Evolutionary conservation across 768 basidiomycete species (phyloP), one percentile per base, ranked within the genome.

Genomic region (Mrakia blollopis): DNA sequence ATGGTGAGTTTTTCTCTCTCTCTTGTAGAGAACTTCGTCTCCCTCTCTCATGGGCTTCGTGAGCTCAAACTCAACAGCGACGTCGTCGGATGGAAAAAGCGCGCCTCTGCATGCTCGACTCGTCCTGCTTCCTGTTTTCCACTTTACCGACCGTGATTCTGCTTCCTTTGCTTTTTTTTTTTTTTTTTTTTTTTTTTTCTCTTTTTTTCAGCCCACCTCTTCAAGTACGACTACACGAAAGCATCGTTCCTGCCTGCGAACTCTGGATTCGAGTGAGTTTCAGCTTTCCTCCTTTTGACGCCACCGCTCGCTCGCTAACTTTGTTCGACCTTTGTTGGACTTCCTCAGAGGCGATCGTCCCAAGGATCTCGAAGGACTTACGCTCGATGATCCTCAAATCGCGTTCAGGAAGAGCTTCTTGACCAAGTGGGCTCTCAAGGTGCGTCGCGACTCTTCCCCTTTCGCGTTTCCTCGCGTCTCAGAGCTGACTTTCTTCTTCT

Each of bases 221-320:
- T 73, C 61, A 61, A 73, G n/a, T 73, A 25, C n/a, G 37, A 60
- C 39, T 73, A 73, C 41, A 73, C 72, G 2, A 73, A 73, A n/a
- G 23, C 37, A 4, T 41, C 61, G 9, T 73, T 73, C 41, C 41
- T 73, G 25, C 72, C 72, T 13, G 37, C 39, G 2, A 73, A 73
- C 61, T 61, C 72, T 25, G 72, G 72, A 14, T 73, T 73, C 41
- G 72, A 73, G 72, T 73, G 39, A 35, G 72, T 68, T 23, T 37
- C 65, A 23, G 39, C 14, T 63, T n/a, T 41, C 25, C 28, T 30
- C 57, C 41, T 37, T 50, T 3, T 35, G 7, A 21, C 35, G 35
- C 18, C 32, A n/a, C 0, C 61, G 30, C 35, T 41, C 28, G 6
- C 25, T 41, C 10, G 11, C 68, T 35, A 23, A 25, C 37, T 16